Evolutionary conservation across 805 yeast genomes (phyloP), one percentile per base, ranked within the genome.

Genomic region (Sugiyamaella valdiviana): DNA sequence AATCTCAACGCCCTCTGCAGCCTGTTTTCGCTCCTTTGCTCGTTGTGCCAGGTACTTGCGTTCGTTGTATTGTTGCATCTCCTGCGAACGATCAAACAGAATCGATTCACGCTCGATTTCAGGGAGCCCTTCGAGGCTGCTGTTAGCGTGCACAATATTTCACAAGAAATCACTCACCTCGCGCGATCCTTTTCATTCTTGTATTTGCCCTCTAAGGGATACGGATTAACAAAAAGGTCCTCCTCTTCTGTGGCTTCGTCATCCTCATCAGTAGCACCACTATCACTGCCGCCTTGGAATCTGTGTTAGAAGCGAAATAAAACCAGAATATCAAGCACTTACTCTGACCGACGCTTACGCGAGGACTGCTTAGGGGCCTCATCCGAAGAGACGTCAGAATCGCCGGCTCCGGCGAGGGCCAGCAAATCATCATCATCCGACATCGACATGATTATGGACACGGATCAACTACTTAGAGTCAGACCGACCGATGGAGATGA

Each of bases 401-500:
- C n/a, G n/a, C 75, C 83, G 21, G 76, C 81, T 52, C 95, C 98
- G 45, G 99, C 99, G 60, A 93, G 78, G 17, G 96, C 98, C 63
- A 91, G 78, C 70, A 93, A 77, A 77, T 93, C 99, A 65, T 91
- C 98, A 64, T 90, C 97, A 63, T 80, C 95, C 52, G 90, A 82
- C 95, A 85, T 85, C 14, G 10, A 19, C 39, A 41, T 44, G 23
- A 45, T 29, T 36, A 16, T n/a, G n/a, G n/a, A n/a, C n/a, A n/a
- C n/a, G n/a, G n/a, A n/a, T n/a, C n/a, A n/a, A n/a, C n/a, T n/a
- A n/a, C n/a, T n/a, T n/a, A n/a, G n/a, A n/a, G n/a, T n/a, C n/a
- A n/a, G n/a, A n/a, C n/a, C n/a, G n/a, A n/a, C n/a, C n/a, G n/a
- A n/a, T n/a, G n/a, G n/a, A n/a, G n/a, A n/a, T n/a, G n/a, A n/a